Base-by-base conservation (phyloP, 1,284 basidiomycete genomes). In the Retiboletus flavoniger region DNA sequence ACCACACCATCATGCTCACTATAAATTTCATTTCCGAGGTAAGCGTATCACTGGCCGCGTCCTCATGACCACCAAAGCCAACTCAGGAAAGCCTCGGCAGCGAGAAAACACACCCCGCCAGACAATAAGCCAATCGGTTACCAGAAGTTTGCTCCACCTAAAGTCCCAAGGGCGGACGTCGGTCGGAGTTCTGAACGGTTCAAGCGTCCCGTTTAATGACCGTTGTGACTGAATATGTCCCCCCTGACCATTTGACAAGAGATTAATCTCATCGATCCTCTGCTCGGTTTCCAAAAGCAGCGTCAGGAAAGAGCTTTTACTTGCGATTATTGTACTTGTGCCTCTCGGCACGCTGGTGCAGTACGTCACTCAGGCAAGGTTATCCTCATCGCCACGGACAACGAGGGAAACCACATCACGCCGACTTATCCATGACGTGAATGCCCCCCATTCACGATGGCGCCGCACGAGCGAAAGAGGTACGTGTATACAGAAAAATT, bases 361-460 rank as follows among this genome's bases (percentile, higher is more conserved):
- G 21, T 44, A 34, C 14, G 47, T 49, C 51, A 47, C 48, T 39
- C 38, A 40, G 40, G 41, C 40, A 45, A 47, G 53, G 55, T 43
- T 66, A 51, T 51, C 51, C 28, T 41, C 50, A 51, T 16, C 36
- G 53, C 58, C 51, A 58, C 53, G 8, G 24, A 53, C 61, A 40
- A 51, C 38, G 45, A 57, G 32, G 66, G 62, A 55, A 67, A 50
- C 10, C n/a, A 19, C n/a, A 38, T 40, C 13, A 50, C 64, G 62
- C 62, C 66, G 38, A 65, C 62, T 65, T 68, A 67, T 65, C 57
- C 50, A 29, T 64, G 46, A 48, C 64, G 64, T 68, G 51, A 68
- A 47, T 28, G 4, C 2, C 16, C 5, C 31, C 41, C 36, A 41
- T 46, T 47, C 28, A 19, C 34, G 26, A 35, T 28, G 50, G 31